phyloP scores from a whole-genome alignment of 2,329 filamentous ascomycete species.

The Lachnellula subtilissima region DNA sequence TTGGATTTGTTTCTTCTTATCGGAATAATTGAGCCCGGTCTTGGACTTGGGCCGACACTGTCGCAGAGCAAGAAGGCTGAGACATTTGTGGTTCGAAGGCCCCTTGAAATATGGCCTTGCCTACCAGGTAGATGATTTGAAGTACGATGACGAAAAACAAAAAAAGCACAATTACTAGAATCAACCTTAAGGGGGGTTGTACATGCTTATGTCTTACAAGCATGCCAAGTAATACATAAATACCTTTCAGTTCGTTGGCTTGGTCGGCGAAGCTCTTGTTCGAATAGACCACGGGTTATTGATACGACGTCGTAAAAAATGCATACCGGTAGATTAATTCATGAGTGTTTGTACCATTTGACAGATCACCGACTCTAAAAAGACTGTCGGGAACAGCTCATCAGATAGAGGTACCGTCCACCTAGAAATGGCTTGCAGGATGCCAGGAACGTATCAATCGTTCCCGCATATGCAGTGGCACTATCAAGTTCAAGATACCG shows the following conservation, averaged over 20 bases:
- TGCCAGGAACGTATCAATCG: background rate
- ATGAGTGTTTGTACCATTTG: too few relatives aligned
- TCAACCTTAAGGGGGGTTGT: too few relatives aligned
- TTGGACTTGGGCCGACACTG: background rate
- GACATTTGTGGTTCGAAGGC: background rate
- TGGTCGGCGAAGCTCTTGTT: too few relatives aligned
- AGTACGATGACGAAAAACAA: too few relatives aligned
- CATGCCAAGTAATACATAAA: too few relatives aligned
- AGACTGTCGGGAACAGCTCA: background rate
- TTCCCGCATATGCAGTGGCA: background rate
- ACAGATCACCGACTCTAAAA: background rate
- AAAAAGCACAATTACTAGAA: too few relatives aligned
- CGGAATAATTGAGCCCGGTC: background rate
- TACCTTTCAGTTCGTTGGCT: too few relatives aligned
- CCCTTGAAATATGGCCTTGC: too few relatives aligned
- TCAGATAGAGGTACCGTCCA: background rate
- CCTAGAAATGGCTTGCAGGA: background rate
- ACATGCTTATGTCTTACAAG: too few relatives aligned
- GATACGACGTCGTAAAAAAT: background rate
- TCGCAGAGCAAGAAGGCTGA: background rate
- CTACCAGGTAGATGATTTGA: too few relatives aligned
- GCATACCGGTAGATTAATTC: background rate
- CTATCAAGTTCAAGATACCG: background rate
- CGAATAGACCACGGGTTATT: too few relatives aligned
- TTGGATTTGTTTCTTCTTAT: background rate